A percentile compares a stretch with the other conserved stretches of the same genome.
These are phyloP conservation scores for Penicillium sp. DNA, from an alignment of 2,329 filamentous ascomycete species.

Conservation along the genomic window DNA sequence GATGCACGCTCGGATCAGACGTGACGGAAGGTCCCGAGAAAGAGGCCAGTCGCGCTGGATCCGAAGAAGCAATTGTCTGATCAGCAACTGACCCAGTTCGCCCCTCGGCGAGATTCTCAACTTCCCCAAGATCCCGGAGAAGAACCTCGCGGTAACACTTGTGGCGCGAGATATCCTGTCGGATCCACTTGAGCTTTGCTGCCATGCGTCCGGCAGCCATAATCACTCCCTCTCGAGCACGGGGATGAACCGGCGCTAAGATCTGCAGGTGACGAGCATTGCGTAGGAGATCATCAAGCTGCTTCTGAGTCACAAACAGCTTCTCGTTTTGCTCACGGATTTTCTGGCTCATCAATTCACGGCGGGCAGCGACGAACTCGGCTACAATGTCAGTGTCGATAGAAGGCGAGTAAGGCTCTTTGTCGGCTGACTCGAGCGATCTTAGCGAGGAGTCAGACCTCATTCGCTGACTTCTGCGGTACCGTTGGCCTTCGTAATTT, in stretches of 20 bases:
- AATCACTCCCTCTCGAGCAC: conserved; percentile 83
- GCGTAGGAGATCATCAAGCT: conserved; percentile 77
- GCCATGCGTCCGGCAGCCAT: conserved; percentile 79
- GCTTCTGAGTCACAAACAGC: conserved; percentile 68
- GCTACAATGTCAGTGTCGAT: conserved; percentile 76
- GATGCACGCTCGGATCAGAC: conserved; percentile 23
- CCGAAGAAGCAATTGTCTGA: conserved; percentile 12
- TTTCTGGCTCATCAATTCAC: conserved; percentile 77
- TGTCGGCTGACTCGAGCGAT: conserved; percentile 65
- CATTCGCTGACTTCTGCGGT: conserved; percentile 59
- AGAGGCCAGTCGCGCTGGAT: conserved; percentile 14
- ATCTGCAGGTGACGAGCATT: conserved; percentile 90
- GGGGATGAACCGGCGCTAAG: conserved; percentile 84
- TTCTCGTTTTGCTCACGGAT: conserved; percentile 81
- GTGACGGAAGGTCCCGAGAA: conserved; percentile 18
- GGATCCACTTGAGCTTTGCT: conserved; percentile 88
- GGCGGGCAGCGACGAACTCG: conserved; percentile 78
- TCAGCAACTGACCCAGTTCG: conserved; percentile 31
- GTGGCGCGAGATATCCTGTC: conserved; percentile 88
- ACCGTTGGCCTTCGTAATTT: conserved; percentile 75
- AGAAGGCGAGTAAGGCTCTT: conserved; percentile 70
- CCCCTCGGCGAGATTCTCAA: conserved; percentile 39
- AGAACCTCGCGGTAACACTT: conserved; percentile 90
- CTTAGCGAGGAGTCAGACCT: conserved; percentile 56
- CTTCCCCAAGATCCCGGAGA: conserved; percentile 79